A percentile compares a stretch with the other conserved stretches of the same genome.
Evolutionary conservation across 352 stramenopile genomes (phyloP).

Genomic region (Pythium rhizo-oryzae): DNA sequence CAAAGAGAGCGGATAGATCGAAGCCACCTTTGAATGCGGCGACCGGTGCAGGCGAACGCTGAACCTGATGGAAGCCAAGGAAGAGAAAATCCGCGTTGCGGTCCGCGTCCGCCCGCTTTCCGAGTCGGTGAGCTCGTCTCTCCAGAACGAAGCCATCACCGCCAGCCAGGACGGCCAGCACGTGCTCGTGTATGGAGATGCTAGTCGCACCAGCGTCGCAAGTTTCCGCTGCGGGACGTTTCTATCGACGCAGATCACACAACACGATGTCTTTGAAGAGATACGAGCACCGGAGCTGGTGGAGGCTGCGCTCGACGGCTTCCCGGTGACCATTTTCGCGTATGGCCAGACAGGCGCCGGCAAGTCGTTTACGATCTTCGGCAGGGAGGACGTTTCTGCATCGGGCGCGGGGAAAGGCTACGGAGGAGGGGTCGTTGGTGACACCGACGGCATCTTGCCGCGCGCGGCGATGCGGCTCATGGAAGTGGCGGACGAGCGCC

Average conservation of each 20-base stretch:
- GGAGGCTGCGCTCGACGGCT: constrained; percentile 57
- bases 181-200: constrained; percentile 52
- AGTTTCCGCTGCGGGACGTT: constrained; percentile 72
- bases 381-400: constrained; percentile 42
- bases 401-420: constrained; percentile 3
- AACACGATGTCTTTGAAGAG: constrained; percentile 61
- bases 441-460: constrained; percentile 52
- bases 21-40: no score
- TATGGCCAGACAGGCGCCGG: constrained; percentile 76
- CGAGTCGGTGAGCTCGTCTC: not conserved
- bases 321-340: constrained; percentile 73
- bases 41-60: not conserved
- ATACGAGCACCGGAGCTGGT: constrained; percentile 50
- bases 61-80: constrained; percentile 31
- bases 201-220: constrained; percentile 35
- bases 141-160: constrained; percentile 31
- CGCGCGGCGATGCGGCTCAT: constrained; percentile 56
- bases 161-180: constrained; percentile 42
- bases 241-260: constrained; percentile 36
- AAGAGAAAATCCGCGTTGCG: constrained; percentile 70
- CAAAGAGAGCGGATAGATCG: not conserved
- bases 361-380: constrained; percentile 81
- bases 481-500: constrained; percentile 43
- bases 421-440: not conserved
- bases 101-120: constrained; percentile 55